Percentiles rank a stretch among this genome's conserved stretches.
Conservation (phyloP, 257 asterid genomes). For the Solanum arcanum region DNA sequence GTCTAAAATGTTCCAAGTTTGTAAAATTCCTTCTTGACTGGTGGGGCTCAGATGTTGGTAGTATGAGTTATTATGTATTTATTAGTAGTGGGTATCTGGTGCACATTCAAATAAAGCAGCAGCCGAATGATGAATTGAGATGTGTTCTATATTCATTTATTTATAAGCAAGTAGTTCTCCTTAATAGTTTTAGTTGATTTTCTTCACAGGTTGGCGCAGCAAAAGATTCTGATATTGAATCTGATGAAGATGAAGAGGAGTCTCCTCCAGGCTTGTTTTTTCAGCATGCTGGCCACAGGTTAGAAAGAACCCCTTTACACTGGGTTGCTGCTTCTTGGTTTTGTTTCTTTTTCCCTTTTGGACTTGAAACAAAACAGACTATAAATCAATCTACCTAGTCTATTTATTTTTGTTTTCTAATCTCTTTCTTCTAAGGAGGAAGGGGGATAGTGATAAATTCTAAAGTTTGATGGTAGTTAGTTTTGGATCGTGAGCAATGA, state of each 20-base stretch:
- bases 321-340: neutral
- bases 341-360: neutral
- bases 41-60: neutral
- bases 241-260: constrained; percentile 19
- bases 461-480: neutral
- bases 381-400: neutral
- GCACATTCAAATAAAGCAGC: neutral
- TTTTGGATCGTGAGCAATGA: neutral
- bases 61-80: neutral
- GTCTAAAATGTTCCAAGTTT: neutral
- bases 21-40: neutral
- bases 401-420: neutral
- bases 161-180: neutral
- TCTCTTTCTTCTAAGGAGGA: neutral
- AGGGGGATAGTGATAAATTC: neutral
- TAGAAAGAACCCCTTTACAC: constrained; percentile 13
- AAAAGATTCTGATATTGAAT: constrained; percentile 42
- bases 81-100: neutral
- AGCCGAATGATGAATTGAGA: neutral
- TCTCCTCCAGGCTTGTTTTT: constrained; percentile 82
- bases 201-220: constrained; percentile 53
- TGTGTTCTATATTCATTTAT: neutral
- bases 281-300: constrained; percentile 99
- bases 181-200: neutral
- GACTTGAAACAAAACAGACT: neutral